Evolutionary conservation across 2,329 filamentous ascomycete genomes (phyloP), one percentile per base, ranked within the genome.

Genomic region (Colletotrichum godetiae): DNA sequence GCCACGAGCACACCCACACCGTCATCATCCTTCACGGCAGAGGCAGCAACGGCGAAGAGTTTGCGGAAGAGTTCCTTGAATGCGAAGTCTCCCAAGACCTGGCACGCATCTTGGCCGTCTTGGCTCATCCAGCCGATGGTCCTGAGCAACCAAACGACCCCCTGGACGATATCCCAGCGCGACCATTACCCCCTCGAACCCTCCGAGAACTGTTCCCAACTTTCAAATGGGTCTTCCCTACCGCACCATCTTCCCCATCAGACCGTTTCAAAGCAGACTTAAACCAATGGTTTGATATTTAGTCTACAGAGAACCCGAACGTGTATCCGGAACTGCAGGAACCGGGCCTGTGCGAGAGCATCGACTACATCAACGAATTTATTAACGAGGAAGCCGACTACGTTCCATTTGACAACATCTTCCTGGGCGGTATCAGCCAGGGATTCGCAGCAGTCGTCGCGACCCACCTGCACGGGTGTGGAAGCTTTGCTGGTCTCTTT

Each of bases 11-110:
- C 67, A 84, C 82, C 0, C 83, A 87, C 61, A 87, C 85, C 0
- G 72, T 87, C 53, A 85, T 88, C 49, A 80, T 86, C 53, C 82
- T 88, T 12, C 85, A 88, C 62, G 86, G 85, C 6, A 79, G 84
- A 49, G 83, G 84, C 73, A 86, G 83, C 74, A 78, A 75, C 3
- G 80, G 78, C n/a, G 24, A 74, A 1, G 81, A 85, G 33, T 87
- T 86, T 63, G 80, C 82, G 0, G 63, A 57, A 12, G 83, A 87
- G 63, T 76, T 87, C 57, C 84, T 87, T 75, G 79, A 83, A 24
- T 80, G 78, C 62, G 78, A 82, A 68, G 77, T 79, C 1, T 80
- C 79, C 0, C 5, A 62, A 31, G 19, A 62, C 11, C 19, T 31
- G 6, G 37, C 59, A 19, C 3, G 4, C 22, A 5, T 22, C 8